Base-by-base conservation (phyloP, 2,329 filamentous ascomycete genomes). In the Colletotrichum cuscutae region DNA sequence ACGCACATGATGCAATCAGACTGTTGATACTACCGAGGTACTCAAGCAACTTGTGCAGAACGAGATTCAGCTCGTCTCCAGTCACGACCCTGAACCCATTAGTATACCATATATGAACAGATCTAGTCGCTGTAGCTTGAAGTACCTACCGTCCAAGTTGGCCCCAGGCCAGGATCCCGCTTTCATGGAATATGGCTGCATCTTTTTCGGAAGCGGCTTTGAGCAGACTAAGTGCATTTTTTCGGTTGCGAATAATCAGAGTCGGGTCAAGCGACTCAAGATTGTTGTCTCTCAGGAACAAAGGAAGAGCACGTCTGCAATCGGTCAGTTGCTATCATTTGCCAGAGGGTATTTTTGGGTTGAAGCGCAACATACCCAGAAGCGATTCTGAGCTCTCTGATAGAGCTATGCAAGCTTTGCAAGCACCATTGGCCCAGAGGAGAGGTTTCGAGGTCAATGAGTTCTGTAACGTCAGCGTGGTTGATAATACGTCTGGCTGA, bases 21-120 rank as follows among this genome's bases (percentile, higher is more conserved):
- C 90, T 89, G 80, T 97, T 98, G 54, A 89, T 86, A 82, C 97
- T 93, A 8, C 96, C 96, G 9, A 98, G 86, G 79, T 97, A 98
- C 71, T 97, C 94, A 9, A 98, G 87, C 7, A 98, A 88, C 76
- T 94, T 92, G 68, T 97, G 88, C 35, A 99, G 85, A 26, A 97
- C 93, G 65, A 98, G 89, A 77, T 97, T 97, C 68, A 98, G 89
- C 79, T 98, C 95, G 75, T 96, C 91, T 74, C 97, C 94, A 19
- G 90, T 89, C 57, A 94, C 92, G 11, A 92, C 88, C 70, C 91
- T 92, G 65, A 1, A 32, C 19, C 54, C 77, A 24, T 71, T 42
- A 71, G 35, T 65, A 35, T n/a, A 30, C 4, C 46, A 76, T 19
- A 11, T 22, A 65, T 46, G 13, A n/a, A 8, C 56, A 54, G 3